A percentile compares a stretch with the other conserved stretches of the same genome.
phyloP scores from a whole-genome alignment of 768 basidiomycete genomes.

The Russula emetica region DNA sequence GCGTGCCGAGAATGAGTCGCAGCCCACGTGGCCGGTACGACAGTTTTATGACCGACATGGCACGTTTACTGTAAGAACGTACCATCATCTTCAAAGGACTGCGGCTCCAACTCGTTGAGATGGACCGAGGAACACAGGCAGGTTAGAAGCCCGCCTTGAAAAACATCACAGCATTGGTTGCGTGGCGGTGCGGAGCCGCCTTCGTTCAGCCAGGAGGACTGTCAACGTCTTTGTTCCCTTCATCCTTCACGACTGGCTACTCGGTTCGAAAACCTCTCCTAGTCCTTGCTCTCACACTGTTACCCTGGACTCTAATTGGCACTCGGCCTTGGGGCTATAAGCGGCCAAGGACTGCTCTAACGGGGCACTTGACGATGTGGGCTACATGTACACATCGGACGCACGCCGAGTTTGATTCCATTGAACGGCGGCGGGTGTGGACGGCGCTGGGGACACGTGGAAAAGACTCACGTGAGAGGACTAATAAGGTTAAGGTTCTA shows the following conservation, averaged over 20 bases:
- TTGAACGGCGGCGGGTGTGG: too few species aligned
- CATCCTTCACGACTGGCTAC: slow-evolving; percentile 10
- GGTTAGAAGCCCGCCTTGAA: slow-evolving; percentile 8
- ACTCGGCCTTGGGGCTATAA: slow-evolving; percentile 1
- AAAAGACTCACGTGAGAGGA: slow-evolving; percentile 17
- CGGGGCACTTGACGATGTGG: background rate
- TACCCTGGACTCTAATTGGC: slow-evolving; percentile 2
- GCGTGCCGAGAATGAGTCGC: slow-evolving; percentile 4
- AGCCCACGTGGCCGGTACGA: slow-evolving; percentile 11
- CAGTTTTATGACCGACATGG: slow-evolving; percentile 4
- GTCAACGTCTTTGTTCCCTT: slow-evolving; percentile 15
- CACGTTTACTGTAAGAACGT: slow-evolving; percentile 1
- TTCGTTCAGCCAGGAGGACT: slow-evolving; percentile 16
- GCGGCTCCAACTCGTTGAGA: background rate
- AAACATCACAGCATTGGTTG: slow-evolving; percentile 17
- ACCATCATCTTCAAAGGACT: slow-evolving; percentile 12
- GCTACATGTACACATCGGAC: slow-evolving; percentile 6
- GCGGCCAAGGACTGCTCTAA: background rate
- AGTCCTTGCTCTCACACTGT: slow-evolving; percentile 10
- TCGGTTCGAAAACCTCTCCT: slow-evolving; percentile 10
- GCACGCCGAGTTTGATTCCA: slow-evolving; percentile 2
- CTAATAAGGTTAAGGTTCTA: slow-evolving; percentile 29
- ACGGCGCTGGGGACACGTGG: background rate
- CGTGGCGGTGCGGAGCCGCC: background rate
- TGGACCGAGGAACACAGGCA: background rate